Base-by-base conservation (phyloP, 345 rosid species). In the Excoecaria cochinchinensis region DNA sequence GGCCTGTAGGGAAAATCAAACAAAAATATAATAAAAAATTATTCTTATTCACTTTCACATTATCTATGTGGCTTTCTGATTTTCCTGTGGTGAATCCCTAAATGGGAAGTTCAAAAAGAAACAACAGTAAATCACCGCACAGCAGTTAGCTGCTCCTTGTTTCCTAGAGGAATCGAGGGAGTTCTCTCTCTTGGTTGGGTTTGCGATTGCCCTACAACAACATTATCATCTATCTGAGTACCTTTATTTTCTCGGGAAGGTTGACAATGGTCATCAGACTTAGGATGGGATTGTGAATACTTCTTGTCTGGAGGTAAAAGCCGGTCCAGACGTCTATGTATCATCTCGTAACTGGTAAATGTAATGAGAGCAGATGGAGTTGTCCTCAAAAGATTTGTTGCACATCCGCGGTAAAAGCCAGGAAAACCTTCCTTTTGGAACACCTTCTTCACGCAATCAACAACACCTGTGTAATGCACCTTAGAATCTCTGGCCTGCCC, bases 291-390 rank as follows among this genome's bases (percentile, higher is more conserved):
- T 40, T 59, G 77, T 4, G 85, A 82, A 70, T 84, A 83, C 77
- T 73, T 80, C 51, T 74, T 61, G 51, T 75, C 90, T 0, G 91
- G 78, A 55, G 75, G 78, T n/a, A 82, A 14, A 64, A 47, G 47
- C 7, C 62, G 75, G 25, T 64, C 75, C 73, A 90, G 67, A 56
- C 87, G 88, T 76, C 91, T 77, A 47, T 75, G 84, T 74, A 92
- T 90, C 92, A 88, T 92, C 87, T 92, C 97, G 39, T 90, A 90
- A 70, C 91, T 90, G 57, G 94, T 92, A 76, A 92, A 89, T 62
- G 97, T 92, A 53, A 90, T 92, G 53, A 90, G 89, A 46, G 95
- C 97, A 3, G 97, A 90, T 58, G 97, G 97, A 57, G 95, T 90
- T 15, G 95, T 92, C 87, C 95, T 86, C 67, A 92, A 57, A 12